Percentiles rank a stretch among this genome's conserved stretches.
Evolutionary conservation across 2,329 filamentous ascomycete genomes (phyloP).

Genomic region (Penicillium occitanis): DNA sequence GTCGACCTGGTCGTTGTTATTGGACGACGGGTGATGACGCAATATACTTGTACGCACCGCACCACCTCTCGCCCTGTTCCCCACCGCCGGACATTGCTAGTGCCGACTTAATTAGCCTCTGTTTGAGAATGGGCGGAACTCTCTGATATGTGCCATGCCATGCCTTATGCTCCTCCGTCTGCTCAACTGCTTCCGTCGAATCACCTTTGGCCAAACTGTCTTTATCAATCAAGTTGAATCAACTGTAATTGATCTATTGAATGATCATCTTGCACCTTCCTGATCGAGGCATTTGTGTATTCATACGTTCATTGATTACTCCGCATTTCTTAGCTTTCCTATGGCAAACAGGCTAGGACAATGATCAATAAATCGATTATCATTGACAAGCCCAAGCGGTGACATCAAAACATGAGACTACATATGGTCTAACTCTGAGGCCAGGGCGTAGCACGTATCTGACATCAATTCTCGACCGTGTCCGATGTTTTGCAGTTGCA

Average conservation of each 20-base stretch:
- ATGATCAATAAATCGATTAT: background rate
- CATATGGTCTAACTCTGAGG: background rate
- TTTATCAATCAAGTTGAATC: background rate
- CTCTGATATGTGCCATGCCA: background rate
- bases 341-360: background rate
- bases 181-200: slow-evolving; percentile 4
- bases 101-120: background rate
- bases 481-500: background rate
- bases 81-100: background rate
- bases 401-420: background rate
- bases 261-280: background rate
- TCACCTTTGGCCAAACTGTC: background rate
- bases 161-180: background rate
- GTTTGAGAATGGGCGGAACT: background rate
- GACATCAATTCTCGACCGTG: background rate
- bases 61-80: background rate
- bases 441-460: background rate
- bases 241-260: background rate
- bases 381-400: background rate
- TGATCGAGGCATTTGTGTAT: background rate
- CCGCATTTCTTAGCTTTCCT: background rate
- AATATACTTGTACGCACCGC: slow-evolving; percentile 2
- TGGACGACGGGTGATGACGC: slow-evolving; percentile 11
- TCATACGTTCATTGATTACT: background rate
- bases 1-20: background rate